phyloP scores from a whole-genome alignment of 805 yeast genomes.

The Ogataea naganishii region DNA sequence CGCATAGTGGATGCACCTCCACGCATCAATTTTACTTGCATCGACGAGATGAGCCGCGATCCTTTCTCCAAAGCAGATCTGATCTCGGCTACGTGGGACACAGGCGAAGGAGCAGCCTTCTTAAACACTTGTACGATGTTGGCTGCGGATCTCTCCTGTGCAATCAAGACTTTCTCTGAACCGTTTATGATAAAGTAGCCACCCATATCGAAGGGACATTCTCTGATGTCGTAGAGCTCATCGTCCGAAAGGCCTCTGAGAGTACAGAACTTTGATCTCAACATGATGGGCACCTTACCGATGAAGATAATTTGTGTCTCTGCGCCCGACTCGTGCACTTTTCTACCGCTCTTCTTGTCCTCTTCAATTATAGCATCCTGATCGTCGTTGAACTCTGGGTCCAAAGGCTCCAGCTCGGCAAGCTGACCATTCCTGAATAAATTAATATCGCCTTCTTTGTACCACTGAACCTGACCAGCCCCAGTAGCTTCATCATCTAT shows the following conservation, averaged over 20 bases:
- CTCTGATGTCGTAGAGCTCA: constrained; percentile 91
- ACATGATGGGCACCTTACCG: constrained; percentile 97
- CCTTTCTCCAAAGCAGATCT: constrained; percentile 97
- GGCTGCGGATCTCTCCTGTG: constrained; percentile 98
- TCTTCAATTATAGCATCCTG: constrained; percentile 64
- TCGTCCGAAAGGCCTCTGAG: constrained; percentile 83
- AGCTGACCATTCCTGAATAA: constrained; percentile 20
- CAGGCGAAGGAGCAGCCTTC: constrained; percentile 95
- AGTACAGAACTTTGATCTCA: constrained; percentile 92
- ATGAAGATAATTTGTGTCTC: constrained; percentile 49
- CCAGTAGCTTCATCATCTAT: constrained; percentile 58
- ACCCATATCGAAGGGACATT: constrained; percentile 99
- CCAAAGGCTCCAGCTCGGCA: constrained; percentile 19
- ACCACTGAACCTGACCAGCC: constrained; percentile 52
- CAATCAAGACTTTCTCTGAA: constrained; percentile 95
- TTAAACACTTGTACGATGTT: constrained; percentile 97
- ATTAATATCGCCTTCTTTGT: constrained; percentile 42
- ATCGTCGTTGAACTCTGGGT: constrained; percentile 30
- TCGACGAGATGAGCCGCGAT: constrained; percentile 83
- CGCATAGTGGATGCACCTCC: constrained; percentile 39
- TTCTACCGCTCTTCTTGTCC: constrained; percentile 31
- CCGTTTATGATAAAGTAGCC: constrained; percentile 98
- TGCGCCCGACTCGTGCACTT: constrained; percentile 24
- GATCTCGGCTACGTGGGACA: constrained; percentile 93
- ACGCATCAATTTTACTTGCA: constrained; percentile 77